phyloP scores from a whole-genome alignment of 2,329 filamentous ascomycete species.

The Grosmannia penicillata region DNA sequence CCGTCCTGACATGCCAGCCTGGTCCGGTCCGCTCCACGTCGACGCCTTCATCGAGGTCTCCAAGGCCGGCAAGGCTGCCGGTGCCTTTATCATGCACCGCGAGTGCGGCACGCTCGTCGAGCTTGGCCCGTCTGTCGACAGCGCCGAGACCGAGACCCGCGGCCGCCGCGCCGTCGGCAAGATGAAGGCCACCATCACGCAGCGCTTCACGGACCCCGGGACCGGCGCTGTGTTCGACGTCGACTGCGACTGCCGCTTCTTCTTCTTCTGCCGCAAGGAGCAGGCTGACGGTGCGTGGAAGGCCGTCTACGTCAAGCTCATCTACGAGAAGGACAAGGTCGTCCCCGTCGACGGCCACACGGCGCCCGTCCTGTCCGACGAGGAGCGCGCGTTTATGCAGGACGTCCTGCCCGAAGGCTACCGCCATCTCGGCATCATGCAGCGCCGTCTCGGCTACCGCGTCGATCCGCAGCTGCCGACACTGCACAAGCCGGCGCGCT shows the following conservation, averaged over 20 bases:
- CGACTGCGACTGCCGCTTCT: constrained; percentile 34
- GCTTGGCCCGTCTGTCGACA: constrained; percentile 12
- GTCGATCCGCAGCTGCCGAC: constrained; percentile 26
- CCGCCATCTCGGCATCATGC: constrained; percentile 29
- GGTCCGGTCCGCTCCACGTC: constrained; percentile 26
- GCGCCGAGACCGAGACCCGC: too few species aligned
- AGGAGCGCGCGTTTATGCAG: too few species aligned
- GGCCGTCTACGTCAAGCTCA: constrained; percentile 29
- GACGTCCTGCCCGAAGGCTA: constrained; percentile 28
- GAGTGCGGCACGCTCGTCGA: constrained; percentile 18
- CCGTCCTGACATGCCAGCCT: constrained; percentile 19
- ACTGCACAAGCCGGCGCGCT: constrained; percentile 17
- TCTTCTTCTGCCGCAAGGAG: constrained; percentile 27
- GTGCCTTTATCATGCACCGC: constrained; percentile 43
- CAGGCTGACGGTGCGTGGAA: constrained; percentile 17
- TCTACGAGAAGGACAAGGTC: constrained; percentile 35
- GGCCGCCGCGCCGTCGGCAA: constrained; percentile 31
- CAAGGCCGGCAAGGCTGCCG: constrained; percentile 31
- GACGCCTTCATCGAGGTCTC: constrained; percentile 34
- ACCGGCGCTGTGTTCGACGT: constrained; percentile 26
- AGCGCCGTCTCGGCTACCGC: constrained; percentile 28
- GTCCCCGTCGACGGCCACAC: constrained; percentile 26
- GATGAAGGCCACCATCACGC: constrained; percentile 29
- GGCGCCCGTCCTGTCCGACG: constrained; percentile 21
- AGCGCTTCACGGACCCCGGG: constrained; percentile 23